These are phyloP conservation scores for Scutellaria galericulata DNA, from an alignment of 257 asterid species.

Conservation along the genomic window DNA sequence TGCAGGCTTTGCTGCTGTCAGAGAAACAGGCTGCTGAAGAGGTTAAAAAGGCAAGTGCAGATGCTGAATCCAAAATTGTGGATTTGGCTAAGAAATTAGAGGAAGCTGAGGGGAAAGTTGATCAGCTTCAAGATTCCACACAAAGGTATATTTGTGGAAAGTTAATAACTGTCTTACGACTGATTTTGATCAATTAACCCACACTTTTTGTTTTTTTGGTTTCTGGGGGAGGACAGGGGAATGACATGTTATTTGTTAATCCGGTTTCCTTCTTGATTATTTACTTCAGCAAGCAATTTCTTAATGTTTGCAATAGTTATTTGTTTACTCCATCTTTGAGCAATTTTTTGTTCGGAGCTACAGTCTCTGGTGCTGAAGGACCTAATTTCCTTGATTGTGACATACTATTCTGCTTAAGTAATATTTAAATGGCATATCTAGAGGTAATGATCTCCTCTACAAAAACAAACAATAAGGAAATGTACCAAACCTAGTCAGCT, in stretches of 20 bases:
- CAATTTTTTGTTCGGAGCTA: not conserved
- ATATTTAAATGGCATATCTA: slow-evolving; percentile 3
- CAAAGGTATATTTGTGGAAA: slow-evolving; percentile 64
- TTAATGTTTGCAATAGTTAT: not conserved
- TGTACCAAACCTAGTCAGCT: not conserved
- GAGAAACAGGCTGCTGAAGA: slow-evolving; percentile 77
- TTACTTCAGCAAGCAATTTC: slow-evolving; percentile 3
- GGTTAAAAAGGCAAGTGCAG: slow-evolving; percentile 61
- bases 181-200: slow-evolving; percentile 26
- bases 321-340: not conserved
- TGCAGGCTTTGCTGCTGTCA: slow-evolving; percentile 72
- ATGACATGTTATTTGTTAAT: slow-evolving; percentile 16
- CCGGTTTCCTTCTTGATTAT: slow-evolving; percentile 18
- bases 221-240: not conserved
- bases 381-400: slow-evolving; percentile 1
- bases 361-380: slow-evolving; percentile 11
- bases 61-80: slow-evolving; percentile 65
- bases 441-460: not conserved
- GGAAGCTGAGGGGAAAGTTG: slow-evolving; percentile 71
- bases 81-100: slow-evolving; percentile 70
- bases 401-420: slow-evolving; percentile 18
- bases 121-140: slow-evolving; percentile 81
- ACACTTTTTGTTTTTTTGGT: not conserved
- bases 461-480: slow-evolving; percentile 5
- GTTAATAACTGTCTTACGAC: not conserved